Base-by-base conservation (phyloP, 352 stramenopile genomes). In the Globisporangium viniferum region DNA sequence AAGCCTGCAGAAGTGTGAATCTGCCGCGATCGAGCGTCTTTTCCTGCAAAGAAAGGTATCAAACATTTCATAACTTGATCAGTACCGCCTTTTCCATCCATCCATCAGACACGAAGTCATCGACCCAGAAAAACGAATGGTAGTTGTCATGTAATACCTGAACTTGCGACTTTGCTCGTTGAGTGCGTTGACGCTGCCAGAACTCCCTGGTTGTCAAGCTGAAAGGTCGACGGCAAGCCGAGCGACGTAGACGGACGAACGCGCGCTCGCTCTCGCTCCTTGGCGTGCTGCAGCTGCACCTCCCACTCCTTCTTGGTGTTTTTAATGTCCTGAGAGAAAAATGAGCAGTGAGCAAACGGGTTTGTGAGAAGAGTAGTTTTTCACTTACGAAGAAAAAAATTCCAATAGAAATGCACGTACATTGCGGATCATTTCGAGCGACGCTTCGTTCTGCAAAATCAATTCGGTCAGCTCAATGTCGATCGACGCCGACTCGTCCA, bases 381-480 rank as follows among this genome's bases (percentile, higher is more conserved):
- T 48, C 41, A 48, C 14, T 48, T 14, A 7, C 18, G 41, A 48
- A 20, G 41, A 48, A 48, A 8, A 9, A n/a, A 48, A 5, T n/a
- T 48, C 4, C 31, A 33, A 33, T 6, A 33, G 1, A 48, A 48
- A 48, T 3, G 14, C 24, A 48, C 77, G 61, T 69, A 90, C 80
- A 59, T 95, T 91, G 62, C 81, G 81, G 70, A 93, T 95, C 56
- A 95, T 69, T 66, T 95, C 77, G 29, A 95, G 81, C 22, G 85
- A 88, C 14, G 93, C 80, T 73, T 95, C 87, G 72, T 95, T 95
- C 63, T 95, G 84, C 59, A 95, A 67, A 41, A 93, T 95, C 35
- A 95, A 72, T 69, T 92, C 85, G 0, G 87, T 95, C 27, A 95
- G 71, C 71, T 95, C 85, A 29, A 93, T 73, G 54, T 93, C 85